Percentiles rank a stretch among this genome's conserved stretches.
These are phyloP conservation scores for Cutaneotrichosporon curvatum DNA, from an alignment of 1,284 basidiomycete genomes.

Conservation along the genomic window DNA sequence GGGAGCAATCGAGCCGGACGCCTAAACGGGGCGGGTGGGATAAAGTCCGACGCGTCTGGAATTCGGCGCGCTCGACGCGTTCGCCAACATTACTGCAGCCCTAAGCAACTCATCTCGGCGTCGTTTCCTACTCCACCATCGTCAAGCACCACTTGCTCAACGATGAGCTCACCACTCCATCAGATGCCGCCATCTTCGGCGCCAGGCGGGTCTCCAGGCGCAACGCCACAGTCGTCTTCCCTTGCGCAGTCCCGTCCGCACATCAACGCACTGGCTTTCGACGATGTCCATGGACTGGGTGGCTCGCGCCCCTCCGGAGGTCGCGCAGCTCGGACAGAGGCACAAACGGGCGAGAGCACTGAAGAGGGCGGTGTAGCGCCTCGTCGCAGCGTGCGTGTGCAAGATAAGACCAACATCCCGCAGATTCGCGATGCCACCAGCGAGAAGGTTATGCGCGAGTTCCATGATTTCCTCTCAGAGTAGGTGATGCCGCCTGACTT, in stretches of 20 bases:
- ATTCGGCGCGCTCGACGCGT: too few species aligned
- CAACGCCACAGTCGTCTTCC: slow-evolving; percentile 25
- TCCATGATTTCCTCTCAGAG: slow-evolving; percentile 84
- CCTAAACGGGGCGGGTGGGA: too few species aligned
- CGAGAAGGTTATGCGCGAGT: slow-evolving; percentile 83
- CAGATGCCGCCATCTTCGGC: slow-evolving; percentile 32
- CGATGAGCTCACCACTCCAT: not conserved
- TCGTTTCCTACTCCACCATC: too few species aligned
- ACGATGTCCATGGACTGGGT: slow-evolving; percentile 39
- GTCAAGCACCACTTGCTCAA: too few species aligned
- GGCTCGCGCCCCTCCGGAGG: slow-evolving; percentile 19
- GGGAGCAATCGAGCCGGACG: too few species aligned
- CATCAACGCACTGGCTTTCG: slow-evolving; percentile 36
- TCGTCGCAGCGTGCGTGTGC: not conserved
- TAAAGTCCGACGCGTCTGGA: too few species aligned
- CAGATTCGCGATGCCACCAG: slow-evolving; percentile 86
- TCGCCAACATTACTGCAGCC: not conserved
- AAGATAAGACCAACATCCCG: slow-evolving; percentile 59
- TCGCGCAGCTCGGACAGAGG: slow-evolving; percentile 3
- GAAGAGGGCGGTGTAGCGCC: not conserved
- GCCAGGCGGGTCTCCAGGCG: slow-evolving; percentile 15
- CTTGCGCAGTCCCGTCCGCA: slow-evolving; percentile 24
- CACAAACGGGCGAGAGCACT: slow-evolving; percentile 11
- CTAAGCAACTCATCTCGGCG: not conserved
- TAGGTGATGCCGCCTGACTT: slow-evolving; percentile 47